Conservation (phyloP, 805 yeast genomes). For the Starmerella kuoi region DNA sequence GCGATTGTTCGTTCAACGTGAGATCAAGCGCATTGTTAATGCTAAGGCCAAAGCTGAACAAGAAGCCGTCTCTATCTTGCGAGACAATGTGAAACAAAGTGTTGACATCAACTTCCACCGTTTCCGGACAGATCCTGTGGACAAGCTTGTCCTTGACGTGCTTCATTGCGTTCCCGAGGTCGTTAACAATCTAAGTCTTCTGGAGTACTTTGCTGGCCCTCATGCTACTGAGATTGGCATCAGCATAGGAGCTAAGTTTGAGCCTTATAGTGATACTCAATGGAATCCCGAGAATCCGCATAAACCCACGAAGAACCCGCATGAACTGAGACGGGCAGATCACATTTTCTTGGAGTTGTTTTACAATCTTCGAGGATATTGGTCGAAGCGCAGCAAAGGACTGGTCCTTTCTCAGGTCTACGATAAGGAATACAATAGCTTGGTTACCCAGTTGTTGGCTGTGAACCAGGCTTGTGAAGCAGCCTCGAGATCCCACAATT, state of each 20-base stretch:
- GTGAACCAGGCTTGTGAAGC: constrained; percentile 64
- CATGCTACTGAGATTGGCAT: constrained; percentile 66
- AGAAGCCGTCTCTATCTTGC: constrained; percentile 52
- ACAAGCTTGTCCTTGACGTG: constrained; percentile 55
- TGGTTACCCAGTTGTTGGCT: constrained; percentile 50
- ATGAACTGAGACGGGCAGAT: constrained; percentile 76
- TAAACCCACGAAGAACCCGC: constrained; percentile 55
- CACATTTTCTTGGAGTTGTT: constrained; percentile 70
- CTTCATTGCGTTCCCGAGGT: constrained; percentile 66
- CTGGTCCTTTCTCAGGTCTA: constrained; percentile 54
- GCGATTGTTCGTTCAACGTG: constrained; percentile 75
- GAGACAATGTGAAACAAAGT: constrained; percentile 83
- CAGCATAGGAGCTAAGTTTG: constrained; percentile 54
- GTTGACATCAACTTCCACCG: constrained; percentile 87
- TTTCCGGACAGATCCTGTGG: constrained; percentile 50
- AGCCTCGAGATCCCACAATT: constrained; percentile 50
- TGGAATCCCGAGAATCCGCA: constrained; percentile 35
- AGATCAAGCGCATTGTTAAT: constrained; percentile 37
- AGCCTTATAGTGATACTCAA: constrained; percentile 62
- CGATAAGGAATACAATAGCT: constrained; percentile 66
- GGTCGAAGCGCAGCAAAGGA: constrained; percentile 87
- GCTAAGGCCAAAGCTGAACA: constrained; percentile 36
- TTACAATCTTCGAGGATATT: constrained; percentile 73
- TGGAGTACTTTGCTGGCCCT: constrained; percentile 73
- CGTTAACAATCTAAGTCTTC: constrained; percentile 52